These are phyloP conservation scores for Pyrenophora teres DNA, from an alignment of 2,329 filamentous ascomycete genomes.

Conservation along the genomic window DNA sequence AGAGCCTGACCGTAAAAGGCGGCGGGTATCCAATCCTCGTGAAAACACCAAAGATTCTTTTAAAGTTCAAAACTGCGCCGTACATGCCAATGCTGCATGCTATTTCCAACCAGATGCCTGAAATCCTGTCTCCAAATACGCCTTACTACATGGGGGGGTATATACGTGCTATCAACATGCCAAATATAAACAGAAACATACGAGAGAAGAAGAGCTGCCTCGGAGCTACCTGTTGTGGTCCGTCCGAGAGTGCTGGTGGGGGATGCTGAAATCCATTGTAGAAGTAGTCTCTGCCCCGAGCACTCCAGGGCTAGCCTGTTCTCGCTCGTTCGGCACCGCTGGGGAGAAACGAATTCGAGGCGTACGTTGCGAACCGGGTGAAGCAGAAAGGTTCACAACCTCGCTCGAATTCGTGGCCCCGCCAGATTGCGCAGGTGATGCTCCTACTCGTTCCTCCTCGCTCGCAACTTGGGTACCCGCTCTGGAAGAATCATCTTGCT, in stretches of 20 bases:
- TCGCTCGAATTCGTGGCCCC: conserved; percentile 19
- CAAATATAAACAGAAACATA: conserved; percentile 30
- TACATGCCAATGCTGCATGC: conserved; percentile 34
- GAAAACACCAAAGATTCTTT: conserved; percentile 17
- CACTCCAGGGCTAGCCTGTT: conserved; percentile 7
- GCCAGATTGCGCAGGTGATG: conserved; percentile 19
- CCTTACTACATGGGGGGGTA: conserved; percentile 25
- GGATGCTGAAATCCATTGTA: conserved; percentile 8
- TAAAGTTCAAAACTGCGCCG: conserved; percentile 28
- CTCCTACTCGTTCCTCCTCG: conserved; percentile 18
- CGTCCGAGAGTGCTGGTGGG: conserved; percentile 21
- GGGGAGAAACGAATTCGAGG: conserved; percentile 36
- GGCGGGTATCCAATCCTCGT: conserved; percentile 37
- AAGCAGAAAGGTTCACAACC: conserved; percentile 10
- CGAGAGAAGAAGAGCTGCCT: conserved; percentile 5
- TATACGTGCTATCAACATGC: conserved; percentile 29
- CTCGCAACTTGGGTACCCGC: conserved; percentile 24
- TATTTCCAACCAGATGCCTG: conserved; percentile 14
- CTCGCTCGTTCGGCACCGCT: conserved; percentile 17
- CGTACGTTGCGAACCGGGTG: conserved; percentile 20
- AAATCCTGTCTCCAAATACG: conserved; percentile 23
- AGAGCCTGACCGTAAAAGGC: conserved; percentile 28
- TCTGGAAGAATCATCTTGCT: conserved; percentile 20
- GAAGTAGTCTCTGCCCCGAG: conserved; percentile 19
- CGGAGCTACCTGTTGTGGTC: conserved; percentile 39